Evolutionary conservation across 1,284 basidiomycete species (phyloP).

Genomic region (Cutaneotrichosporon spelunceum): DNA sequence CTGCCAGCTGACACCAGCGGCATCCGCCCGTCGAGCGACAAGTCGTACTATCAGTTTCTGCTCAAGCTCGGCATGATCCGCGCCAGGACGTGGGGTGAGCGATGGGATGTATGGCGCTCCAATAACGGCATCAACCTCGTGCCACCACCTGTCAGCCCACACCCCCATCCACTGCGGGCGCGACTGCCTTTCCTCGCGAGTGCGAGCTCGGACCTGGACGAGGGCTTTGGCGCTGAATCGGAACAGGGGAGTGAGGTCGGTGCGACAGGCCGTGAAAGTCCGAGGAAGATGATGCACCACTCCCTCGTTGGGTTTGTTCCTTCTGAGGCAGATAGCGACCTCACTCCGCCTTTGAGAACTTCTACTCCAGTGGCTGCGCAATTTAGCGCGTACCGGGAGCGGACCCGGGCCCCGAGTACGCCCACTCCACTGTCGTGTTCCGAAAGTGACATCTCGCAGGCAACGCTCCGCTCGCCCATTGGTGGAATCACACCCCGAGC

Average conservation of each 20-base stretch:
- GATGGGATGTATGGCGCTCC: slow-evolving; percentile 46
- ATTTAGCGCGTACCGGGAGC: slow-evolving; percentile 11
- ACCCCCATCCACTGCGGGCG: slow-evolving; percentile 18
- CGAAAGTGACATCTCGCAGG: slow-evolving; percentile 13
- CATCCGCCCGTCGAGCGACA: slow-evolving; percentile 36
- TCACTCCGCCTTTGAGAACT: slow-evolving; percentile 15
- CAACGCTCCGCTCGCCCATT: slow-evolving; percentile 1
- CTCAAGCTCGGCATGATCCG: slow-evolving; percentile 48
- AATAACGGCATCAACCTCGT: background rate
- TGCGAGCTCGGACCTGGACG: slow-evolving; percentile 46
- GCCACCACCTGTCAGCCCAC: background rate
- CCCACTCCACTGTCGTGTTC: slow-evolving; percentile 12
- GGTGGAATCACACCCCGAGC: background rate
- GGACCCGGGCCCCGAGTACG: background rate
- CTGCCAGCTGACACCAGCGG: slow-evolving; percentile 31
- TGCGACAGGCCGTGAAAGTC: slow-evolving; percentile 13
- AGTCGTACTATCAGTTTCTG: slow-evolving; percentile 48
- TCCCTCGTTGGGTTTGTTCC: slow-evolving; percentile 22
- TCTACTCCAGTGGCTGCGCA: slow-evolving; percentile 17
- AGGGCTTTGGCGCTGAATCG: slow-evolving; percentile 31
- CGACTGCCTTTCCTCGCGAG: slow-evolving; percentile 44
- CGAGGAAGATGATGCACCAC: slow-evolving; percentile 14
- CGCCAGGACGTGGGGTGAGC: slow-evolving; percentile 47
- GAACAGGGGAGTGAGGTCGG: slow-evolving; percentile 9
- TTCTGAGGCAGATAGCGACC: slow-evolving; percentile 5